A percentile compares a stretch with the other conserved stretches of the same genome.
Evolutionary conservation across 192 early-diverging fungal species (phyloP).

Genomic region (Obelidium mucronatum): DNA sequence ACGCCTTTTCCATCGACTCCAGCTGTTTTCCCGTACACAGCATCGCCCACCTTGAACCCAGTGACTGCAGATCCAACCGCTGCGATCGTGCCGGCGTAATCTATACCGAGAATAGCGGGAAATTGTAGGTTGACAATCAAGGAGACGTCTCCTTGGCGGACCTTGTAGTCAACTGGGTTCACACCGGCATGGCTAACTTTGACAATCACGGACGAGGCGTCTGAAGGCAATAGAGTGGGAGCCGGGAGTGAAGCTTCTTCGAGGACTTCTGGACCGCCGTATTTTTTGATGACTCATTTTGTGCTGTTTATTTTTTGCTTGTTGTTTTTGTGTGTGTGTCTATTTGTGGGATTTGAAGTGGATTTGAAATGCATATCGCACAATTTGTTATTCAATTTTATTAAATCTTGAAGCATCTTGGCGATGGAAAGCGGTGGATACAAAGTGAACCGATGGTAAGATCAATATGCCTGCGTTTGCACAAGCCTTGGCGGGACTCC

Average conservation of each 20-base stretch:
- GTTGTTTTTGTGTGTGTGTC: too few relatives aligned
- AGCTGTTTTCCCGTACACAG: constrained; percentile 35
- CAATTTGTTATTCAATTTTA: too few relatives aligned
- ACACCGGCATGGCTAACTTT: constrained; percentile 16
- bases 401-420: too few relatives aligned
- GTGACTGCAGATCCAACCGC: constrained; percentile 1
- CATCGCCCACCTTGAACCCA: constrained; percentile 21
- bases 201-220: constrained; percentile 8
- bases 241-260: neutral
- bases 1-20: constrained; percentile 19
- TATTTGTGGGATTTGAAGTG: constrained; percentile 4
- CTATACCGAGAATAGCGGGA: constrained; percentile 42
- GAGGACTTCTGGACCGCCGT: constrained; percentile 22
- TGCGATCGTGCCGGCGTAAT: constrained; percentile 36
- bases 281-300: constrained; percentile 1
- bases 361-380: too few relatives aligned
- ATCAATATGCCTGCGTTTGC: too few relatives aligned
- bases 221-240: neutral
- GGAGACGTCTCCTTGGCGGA: constrained; percentile 25
- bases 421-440: too few relatives aligned
- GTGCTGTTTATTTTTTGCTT: constrained; percentile 3
- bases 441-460: too few relatives aligned
- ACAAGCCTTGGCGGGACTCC: too few relatives aligned
- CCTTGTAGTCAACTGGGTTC: constrained; percentile 37
- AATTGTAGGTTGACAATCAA: constrained; percentile 1